Conservation (phyloP, 805 yeast species). For the Candida broadrunensis region DNA sequence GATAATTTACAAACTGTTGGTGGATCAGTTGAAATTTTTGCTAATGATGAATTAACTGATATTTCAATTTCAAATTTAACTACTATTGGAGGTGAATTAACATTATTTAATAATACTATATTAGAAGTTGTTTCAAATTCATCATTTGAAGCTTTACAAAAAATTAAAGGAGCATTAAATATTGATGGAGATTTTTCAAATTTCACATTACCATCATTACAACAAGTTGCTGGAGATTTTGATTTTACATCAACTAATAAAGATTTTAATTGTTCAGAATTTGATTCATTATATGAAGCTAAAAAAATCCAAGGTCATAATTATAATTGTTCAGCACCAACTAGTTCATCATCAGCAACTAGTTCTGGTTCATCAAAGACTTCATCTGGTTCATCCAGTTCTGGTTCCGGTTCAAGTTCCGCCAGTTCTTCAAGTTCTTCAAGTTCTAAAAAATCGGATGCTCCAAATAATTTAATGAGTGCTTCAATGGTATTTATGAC, state of each 20-base stretch:
- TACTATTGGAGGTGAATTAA: conserved; percentile 39
- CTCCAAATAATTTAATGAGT: conserved; percentile 1
- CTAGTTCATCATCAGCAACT: conserved; percentile 13
- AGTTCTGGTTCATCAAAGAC: conserved; percentile 12
- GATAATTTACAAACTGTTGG: conserved; percentile 33
- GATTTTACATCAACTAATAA: conserved; percentile 29
- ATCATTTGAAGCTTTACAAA: conserved; percentile 24
- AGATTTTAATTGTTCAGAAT: conserved; percentile 35
- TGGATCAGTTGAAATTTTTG: conserved; percentile 37
- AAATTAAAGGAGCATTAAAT: conserved; percentile 39
- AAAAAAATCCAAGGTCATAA: conserved; percentile 42
- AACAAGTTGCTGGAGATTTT: conserved; percentile 42
- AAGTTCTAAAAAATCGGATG: conserved; percentile 17
- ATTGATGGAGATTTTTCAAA: conserved; percentile 35
- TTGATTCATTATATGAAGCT: conserved; percentile 28
- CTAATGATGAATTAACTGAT: conserved; percentile 39
- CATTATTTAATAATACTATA: conserved; percentile 38
- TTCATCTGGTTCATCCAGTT: conserved; percentile 12
- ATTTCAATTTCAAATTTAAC: conserved; percentile 26
- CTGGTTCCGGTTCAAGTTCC: conserved; percentile 15
- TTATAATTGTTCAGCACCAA: conserved; percentile 38
- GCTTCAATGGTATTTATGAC: conserved; percentile 18
- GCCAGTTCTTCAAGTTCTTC: conserved; percentile 12
- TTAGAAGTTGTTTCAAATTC: conserved; percentile 28
- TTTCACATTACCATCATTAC: conserved; percentile 35